A percentile compares a stretch with the other conserved stretches of the same genome.
Evolutionary conservation across 2,329 filamentous ascomycete species (phyloP).

Genomic region (Coniochaeta sp.): DNA sequence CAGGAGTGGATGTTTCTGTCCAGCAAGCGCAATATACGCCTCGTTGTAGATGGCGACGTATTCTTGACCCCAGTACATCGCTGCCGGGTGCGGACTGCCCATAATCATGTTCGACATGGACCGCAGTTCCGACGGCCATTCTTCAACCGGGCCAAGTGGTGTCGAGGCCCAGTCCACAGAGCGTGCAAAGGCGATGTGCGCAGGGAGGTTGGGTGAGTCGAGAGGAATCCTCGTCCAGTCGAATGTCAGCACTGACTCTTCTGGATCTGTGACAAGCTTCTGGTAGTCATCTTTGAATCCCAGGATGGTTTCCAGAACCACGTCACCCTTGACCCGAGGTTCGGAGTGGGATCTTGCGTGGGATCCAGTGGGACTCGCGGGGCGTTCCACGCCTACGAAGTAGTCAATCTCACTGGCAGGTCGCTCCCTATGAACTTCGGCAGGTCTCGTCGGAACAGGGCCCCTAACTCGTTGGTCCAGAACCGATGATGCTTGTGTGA

Average conservation of each 20-base stretch:
- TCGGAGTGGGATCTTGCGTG: constrained; percentile 16
- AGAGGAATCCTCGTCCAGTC: constrained; percentile 74
- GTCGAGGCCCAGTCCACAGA: constrained; percentile 68
- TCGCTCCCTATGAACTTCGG: constrained; percentile 21
- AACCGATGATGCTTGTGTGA: constrained; percentile 27
- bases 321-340: constrained; percentile 14
- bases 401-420: constrained; percentile 30
- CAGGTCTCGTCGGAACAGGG: constrained; percentile 25
- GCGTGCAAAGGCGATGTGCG: constrained; percentile 67
- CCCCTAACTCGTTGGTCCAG: constrained; percentile 27
- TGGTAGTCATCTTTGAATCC: constrained; percentile 17
- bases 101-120: constrained; percentile 78
- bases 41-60: constrained; percentile 66
- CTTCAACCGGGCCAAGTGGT: constrained; percentile 66
- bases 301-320: constrained; percentile 13
- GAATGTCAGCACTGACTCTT: constrained; percentile 47
- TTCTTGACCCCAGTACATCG: constrained; percentile 75
- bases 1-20: constrained; percentile 66
- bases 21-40: constrained; percentile 63
- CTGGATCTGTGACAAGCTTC: constrained; percentile 21
- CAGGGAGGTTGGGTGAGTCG: constrained; percentile 50
- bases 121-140: constrained; percentile 65
- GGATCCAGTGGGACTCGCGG: not conserved
- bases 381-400: constrained; percentile 27
- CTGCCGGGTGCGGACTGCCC: constrained; percentile 67